Base-by-base conservation (phyloP, 78 protist species). In the Polysphondylium violaceum region DNA sequence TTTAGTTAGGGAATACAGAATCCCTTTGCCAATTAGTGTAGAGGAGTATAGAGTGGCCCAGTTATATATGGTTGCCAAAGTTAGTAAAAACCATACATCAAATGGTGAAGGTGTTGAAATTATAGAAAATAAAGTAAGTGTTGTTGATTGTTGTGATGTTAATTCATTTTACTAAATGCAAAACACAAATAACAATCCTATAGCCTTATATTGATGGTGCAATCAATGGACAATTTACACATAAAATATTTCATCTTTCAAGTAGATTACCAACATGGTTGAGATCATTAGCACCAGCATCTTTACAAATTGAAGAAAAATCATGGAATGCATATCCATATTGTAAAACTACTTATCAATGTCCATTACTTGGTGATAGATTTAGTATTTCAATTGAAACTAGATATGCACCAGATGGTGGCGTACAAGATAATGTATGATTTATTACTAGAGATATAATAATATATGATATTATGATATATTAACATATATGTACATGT, bases 241-340 rank as follows among this genome's bases (percentile, higher is more conserved):
- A 78, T 67, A 94, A 96, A 88, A 58, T 89, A 17, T 96, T 91
- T 67, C 95, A 92, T 58, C 31, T 93, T 3, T 71, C 35, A 5
- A 76, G 73, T 50, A 33, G 59, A 59, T 43, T 83, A 58, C 90
- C 90, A 56, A 63, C 67, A 7, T 83, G 90, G 90, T 9, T 83
- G 23, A 83, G 68, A 43, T 31, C 78, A 43, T 29, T 83, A n/a
- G 69, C 73, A 27, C 90, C 90, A 55, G 50, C 67, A 3, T 58
- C 90, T 36, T 36, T 83, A 27, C 90, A 83, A 58, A 69, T 83
- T 17, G 96, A 95, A 40, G 98, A 97, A 47, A 88, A 96, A 56
- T 95, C 97, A 1, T 97, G 98, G 98, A 97, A 96, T 58, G 95
- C 96, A 9, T 97, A 86, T 56, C 98, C 98, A 19, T 77, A 91